Conservation (phyloP, 805 yeast species). For the Metschnikowia sp. region DNA sequence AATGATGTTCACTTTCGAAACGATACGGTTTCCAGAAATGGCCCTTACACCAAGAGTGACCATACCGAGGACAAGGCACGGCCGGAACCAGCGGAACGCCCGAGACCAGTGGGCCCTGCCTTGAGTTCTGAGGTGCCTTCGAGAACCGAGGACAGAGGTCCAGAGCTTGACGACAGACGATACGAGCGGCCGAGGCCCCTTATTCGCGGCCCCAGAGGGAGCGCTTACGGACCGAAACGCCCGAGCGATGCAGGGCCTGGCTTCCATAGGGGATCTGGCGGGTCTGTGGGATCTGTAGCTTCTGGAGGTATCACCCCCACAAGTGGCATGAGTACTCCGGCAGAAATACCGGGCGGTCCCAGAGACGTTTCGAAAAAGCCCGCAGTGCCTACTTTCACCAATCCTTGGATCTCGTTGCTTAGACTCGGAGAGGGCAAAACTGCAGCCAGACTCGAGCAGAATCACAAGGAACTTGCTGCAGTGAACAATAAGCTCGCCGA, state of each 20-base stretch:
- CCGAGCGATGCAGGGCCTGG: conserved; percentile 1
- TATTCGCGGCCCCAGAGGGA: background rate
- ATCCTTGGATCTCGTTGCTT: conserved; percentile 35
- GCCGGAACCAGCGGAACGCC: background rate
- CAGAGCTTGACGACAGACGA: background rate
- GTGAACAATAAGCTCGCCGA: conserved; percentile 25
- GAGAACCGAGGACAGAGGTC: background rate
- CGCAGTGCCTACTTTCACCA: conserved; percentile 1
- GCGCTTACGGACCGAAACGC: background rate
- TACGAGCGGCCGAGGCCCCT: conserved; percentile 1
- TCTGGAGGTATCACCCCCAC: background rate
- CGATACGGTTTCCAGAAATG: background rate
- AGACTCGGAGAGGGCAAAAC: conserved; percentile 26
- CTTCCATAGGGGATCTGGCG: background rate
- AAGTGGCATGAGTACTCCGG: background rate
- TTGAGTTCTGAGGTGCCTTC: background rate
- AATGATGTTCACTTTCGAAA: no score
- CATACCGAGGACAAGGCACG: background rate
- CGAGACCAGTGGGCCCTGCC: background rate
- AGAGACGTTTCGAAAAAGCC: background rate
- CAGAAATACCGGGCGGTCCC: background rate
- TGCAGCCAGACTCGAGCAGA: conserved; percentile 23
- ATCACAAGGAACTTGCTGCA: conserved; percentile 23
- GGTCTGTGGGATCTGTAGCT: background rate
- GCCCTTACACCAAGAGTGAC: background rate